These are phyloP conservation scores for Eimeria brunetti DNA, from an alignment of 169 alveolate species.

Conservation along the genomic window DNA sequence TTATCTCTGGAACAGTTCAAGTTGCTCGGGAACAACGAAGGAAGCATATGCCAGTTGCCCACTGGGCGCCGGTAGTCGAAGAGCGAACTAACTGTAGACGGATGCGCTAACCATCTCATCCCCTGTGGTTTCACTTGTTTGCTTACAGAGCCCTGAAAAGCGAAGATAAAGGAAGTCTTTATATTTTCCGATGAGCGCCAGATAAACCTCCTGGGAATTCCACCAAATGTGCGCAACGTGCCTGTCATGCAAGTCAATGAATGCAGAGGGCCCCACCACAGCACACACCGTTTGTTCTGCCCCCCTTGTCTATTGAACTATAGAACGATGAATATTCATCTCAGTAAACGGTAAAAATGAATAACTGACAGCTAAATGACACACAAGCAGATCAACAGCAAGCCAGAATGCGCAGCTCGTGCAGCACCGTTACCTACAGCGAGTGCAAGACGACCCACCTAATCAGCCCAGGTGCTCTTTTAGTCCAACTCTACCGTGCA, in stretches of 20 bases:
- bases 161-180: background rate
- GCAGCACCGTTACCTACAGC: background rate
- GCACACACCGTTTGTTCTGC: background rate
- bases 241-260: constrained; percentile 34
- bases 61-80: background rate
- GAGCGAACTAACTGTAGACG: background rate
- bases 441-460: background rate
- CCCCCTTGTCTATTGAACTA: background rate
- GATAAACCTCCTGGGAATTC: background rate
- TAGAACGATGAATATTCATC: background rate
- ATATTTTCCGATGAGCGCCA: background rate
- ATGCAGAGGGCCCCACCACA: constrained; percentile 37
- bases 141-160: background rate
- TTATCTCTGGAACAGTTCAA: background rate
- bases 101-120: background rate
- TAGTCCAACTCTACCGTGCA: background rate
- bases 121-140: background rate
- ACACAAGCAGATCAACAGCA: background rate
- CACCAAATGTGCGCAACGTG: background rate
- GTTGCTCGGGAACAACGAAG: constrained; percentile 8
- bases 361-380: background rate
- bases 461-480: background rate
- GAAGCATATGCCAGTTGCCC: constrained; percentile 53
- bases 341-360: background rate
- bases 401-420: background rate